Evolutionary conservation across 208 protist genomes (phyloP).

Genomic region (Leishmania braziliensis): DNA sequence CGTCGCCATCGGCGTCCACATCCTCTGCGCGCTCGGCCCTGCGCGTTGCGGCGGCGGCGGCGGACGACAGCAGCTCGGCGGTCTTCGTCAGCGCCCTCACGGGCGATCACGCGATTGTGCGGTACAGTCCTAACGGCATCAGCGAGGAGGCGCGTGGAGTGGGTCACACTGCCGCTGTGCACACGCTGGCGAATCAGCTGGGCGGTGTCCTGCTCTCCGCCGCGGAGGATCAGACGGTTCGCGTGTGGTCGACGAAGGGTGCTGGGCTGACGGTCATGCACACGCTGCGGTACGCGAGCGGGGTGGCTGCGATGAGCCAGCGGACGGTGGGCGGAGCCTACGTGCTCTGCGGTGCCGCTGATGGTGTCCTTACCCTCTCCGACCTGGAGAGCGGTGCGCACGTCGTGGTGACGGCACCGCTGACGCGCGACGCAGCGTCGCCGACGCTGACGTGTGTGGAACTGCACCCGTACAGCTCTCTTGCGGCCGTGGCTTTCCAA

Average conservation of each 20-base stretch:
- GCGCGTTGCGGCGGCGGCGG: constrained; percentile 18
- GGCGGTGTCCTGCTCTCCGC: constrained; percentile 73
- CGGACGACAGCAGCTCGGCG: constrained; percentile 2
- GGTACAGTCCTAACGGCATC: constrained; percentile 36
- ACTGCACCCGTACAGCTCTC: constrained; percentile 68
- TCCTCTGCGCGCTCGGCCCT: constrained; percentile 11
- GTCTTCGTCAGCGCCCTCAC: constrained; percentile 32
- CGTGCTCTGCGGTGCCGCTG: constrained; percentile 31
- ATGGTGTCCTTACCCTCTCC: constrained; percentile 34
- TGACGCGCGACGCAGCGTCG: constrained; percentile 12
- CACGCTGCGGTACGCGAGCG: constrained; percentile 52
- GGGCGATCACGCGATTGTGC: constrained; percentile 40
- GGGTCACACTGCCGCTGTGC: constrained; percentile 63
- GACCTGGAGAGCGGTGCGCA: constrained; percentile 44
- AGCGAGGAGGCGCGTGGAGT: constrained; percentile 35
- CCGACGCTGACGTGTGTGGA: constrained; percentile 41
- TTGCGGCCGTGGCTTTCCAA: constrained; percentile 58
- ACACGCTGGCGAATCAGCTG: constrained; percentile 35
- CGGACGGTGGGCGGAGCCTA: constrained; percentile 39
- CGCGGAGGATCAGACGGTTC: constrained; percentile 98
- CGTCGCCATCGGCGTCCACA: constrained; percentile 6
- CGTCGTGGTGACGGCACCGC: constrained; percentile 30
- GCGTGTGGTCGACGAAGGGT: constrained; percentile 92
- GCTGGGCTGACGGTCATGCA: constrained; percentile 35
- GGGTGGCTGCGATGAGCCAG: constrained; percentile 36